Evolutionary conservation across 1,284 basidiomycete species (phyloP).

Genomic region (Fomitopsis palustris): DNA sequence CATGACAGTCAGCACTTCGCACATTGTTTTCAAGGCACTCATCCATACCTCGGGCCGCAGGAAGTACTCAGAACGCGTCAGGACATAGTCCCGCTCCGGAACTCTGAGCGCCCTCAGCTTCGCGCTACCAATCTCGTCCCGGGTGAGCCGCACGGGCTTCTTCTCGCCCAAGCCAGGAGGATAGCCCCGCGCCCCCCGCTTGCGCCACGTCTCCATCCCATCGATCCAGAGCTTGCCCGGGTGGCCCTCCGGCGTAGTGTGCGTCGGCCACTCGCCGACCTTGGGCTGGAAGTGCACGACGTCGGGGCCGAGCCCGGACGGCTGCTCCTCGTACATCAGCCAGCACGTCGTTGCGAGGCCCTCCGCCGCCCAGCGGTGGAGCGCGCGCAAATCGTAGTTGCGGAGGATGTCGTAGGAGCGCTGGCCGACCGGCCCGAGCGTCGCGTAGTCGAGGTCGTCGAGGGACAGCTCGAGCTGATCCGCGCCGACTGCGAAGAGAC

Average conservation of each 20-base stretch:
- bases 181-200: slow-evolving; percentile 35
- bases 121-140: slow-evolving; percentile 21
- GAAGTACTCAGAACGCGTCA: slow-evolving; percentile 44
- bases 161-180: slow-evolving; percentile 54
- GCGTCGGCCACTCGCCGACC: slow-evolving; percentile 1
- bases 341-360: slow-evolving; percentile 69
- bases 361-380: slow-evolving; percentile 63
- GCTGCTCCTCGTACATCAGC: slow-evolving; percentile 59
- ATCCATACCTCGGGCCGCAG: slow-evolving; percentile 60
- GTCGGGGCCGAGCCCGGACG: slow-evolving; percentile 61
- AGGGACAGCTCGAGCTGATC: slow-evolving; percentile 57
- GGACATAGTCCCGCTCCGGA: slow-evolving; percentile 29
- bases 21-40: neutral
- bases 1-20: neutral
- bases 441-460: slow-evolving; percentile 42
- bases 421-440: slow-evolving; percentile 28
- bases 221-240: slow-evolving; percentile 44
- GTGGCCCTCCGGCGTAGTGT: slow-evolving; percentile 9
- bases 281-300: slow-evolving; percentile 38
- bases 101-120: slow-evolving; percentile 13
- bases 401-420: slow-evolving; percentile 19
- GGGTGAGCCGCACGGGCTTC: slow-evolving; percentile 21
- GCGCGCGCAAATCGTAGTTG: slow-evolving; percentile 41
- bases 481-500: slow-evolving; percentile 55
- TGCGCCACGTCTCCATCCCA: slow-evolving; percentile 47